Base-by-base conservation (phyloP, 345 rosid genomes). In the Barbarea vulgaris region DNA sequence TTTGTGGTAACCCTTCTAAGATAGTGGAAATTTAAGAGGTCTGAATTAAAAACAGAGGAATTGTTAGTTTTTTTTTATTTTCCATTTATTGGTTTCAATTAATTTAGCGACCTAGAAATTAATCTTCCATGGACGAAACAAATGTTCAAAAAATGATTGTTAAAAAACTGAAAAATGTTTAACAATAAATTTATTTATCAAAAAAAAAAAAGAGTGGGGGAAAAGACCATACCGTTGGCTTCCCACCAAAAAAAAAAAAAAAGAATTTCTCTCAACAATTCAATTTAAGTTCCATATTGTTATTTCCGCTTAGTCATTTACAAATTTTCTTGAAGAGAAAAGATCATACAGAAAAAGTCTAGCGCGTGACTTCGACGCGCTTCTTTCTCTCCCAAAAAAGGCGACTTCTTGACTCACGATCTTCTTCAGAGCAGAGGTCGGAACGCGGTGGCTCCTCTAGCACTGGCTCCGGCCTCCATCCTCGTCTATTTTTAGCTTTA, bases 141-240 rank as follows among this genome's bases (percentile, higher is more conserved):
- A n/a, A 33, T 22, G 27, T 34, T 60, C 39, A 59, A 71, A 60
- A n/a, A 37, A 11, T 0, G 3, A 14, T 71, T 59, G 25, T 59
- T 6, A 21, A 47, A 19, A 59, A 17, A 30, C 15, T 2, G 30
- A 44, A 73, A 73, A 73, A 70, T 30, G 19, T 52, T 54, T 44
- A 54, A 64, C 64, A 42, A 54, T 52, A 30, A 54, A n/a, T 12
- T 60, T 60, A 39, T 72, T 41, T 1, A 12, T 64, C 21, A 3
- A 50, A 37, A 66, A 37, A 74, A 0, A 39, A 66, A 39, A 74
- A 0, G 37, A 59, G 73, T 75, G 73, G 73, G 77, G 31, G 73
- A 37, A 74, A 58, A 57, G 56, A 53, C 77, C 70, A 21, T 46
- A 65, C 65, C 70, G 34, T 37, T 37, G 42, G 42, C 5, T 47